A percentile compares a stretch with the other conserved stretches of the same genome.
Evolutionary conservation across 2,329 filamentous ascomycete genomes (phyloP).

Genomic region (Metarhizium album): DNA sequence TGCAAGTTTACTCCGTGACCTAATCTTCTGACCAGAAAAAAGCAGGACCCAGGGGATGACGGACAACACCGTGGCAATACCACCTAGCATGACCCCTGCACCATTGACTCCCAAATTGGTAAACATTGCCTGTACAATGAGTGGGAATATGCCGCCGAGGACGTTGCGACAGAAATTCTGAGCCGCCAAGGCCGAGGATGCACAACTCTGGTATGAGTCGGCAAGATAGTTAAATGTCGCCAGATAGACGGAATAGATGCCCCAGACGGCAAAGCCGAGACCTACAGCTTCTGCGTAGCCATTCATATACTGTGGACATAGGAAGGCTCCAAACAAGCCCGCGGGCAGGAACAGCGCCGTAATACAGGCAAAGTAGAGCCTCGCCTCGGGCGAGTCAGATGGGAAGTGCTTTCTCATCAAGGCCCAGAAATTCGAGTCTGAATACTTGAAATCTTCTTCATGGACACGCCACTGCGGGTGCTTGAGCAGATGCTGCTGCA

Average conservation of each 20-base stretch:
- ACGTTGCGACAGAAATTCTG: conserved; percentile 82
- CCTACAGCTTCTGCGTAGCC: conserved; percentile 36
- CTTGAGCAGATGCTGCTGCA: conserved; percentile 57
- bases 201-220: conserved; percentile 77
- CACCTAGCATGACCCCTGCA: conserved; percentile 67
- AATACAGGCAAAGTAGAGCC: conserved; percentile 75
- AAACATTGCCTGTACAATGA: conserved; percentile 68
- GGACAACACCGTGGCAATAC: conserved; percentile 56
- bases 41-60: conserved; percentile 81
- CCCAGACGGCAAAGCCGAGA: conserved; percentile 66
- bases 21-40: conserved; percentile 66
- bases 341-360: conserved; percentile 64
- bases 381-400: conserved; percentile 55
- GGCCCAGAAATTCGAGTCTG: conserved; percentile 28
- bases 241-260: conserved; percentile 79
- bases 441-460: conserved; percentile 11
- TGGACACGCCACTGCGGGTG: conserved; percentile 24
- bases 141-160: conserved; percentile 68
- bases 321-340: conserved; percentile 51
- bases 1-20: conserved; percentile 67
- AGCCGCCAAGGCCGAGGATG: conserved; percentile 74
- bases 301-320: conserved; percentile 15
- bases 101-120: conserved; percentile 56
- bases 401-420: conserved; percentile 36
- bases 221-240: conserved; percentile 90